These are phyloP conservation scores for Malassezia equina DNA, from an alignment of 1,284 basidiomycete genomes.

Conservation along the genomic window DNA sequence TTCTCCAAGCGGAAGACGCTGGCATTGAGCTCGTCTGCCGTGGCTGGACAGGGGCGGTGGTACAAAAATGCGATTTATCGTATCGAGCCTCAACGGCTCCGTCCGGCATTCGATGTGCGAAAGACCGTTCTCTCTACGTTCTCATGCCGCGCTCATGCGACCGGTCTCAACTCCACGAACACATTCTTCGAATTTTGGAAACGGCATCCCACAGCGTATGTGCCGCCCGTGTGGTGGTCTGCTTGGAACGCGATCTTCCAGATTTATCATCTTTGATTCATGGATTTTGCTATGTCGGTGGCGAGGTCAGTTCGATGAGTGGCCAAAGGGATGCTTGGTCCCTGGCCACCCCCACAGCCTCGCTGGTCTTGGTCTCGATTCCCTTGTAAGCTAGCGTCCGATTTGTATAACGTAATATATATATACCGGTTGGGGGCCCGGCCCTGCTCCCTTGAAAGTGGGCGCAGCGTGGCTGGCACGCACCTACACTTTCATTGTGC, in stretches of 20 bases:
- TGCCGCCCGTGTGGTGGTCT: conserved; percentile 31
- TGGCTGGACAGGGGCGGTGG: conserved; percentile 36
- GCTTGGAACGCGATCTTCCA: conserved; percentile 22
- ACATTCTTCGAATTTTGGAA: conserved; percentile 34
- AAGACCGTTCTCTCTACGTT: conserved; percentile 32
- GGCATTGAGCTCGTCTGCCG: conserved; percentile 34
- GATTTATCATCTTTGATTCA: conserved; percentile 32
- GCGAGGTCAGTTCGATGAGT: conserved; percentile 22
- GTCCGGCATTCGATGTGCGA: background rate
- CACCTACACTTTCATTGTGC: background rate
- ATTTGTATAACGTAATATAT: background rate
- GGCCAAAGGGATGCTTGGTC: conserved; percentile 8
- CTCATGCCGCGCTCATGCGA: conserved; percentile 28
- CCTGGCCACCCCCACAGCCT: background rate
- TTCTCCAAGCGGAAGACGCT: conserved; percentile 23
- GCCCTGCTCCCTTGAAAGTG: background rate
- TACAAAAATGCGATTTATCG: conserved; percentile 2
- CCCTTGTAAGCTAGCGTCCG: conserved; percentile 5
- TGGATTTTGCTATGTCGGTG: conserved; percentile 40
- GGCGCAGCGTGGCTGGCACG: background rate
- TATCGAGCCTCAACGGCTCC: conserved; percentile 4
- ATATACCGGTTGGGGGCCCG: background rate
- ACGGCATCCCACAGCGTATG: conserved; percentile 30
- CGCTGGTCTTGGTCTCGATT: conserved; percentile 7
- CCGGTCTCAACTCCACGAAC: conserved; percentile 26